Percentiles rank a stretch among this genome's conserved stretches.
phyloP scores from a whole-genome alignment of 345 rosid species.

The Isatis tinctoria region DNA sequence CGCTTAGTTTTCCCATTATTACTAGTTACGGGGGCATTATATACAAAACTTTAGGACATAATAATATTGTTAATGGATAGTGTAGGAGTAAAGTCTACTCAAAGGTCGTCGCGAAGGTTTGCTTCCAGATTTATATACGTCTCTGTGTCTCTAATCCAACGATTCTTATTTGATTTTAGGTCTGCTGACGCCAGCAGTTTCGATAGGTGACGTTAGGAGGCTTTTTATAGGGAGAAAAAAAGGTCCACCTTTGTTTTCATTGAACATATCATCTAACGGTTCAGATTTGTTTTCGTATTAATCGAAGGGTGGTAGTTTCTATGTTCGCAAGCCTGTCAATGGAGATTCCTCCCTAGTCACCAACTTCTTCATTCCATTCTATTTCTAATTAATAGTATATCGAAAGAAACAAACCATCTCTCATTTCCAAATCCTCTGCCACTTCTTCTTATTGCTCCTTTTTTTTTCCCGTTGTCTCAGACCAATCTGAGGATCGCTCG shows the following conservation, averaged over 20 bases:
- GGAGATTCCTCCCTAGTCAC: background rate
- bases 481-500: background rate
- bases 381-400: background rate
- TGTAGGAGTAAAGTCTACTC: slow-evolving; percentile 17
- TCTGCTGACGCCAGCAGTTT: background rate
- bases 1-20: background rate
- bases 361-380: background rate
- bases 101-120: background rate
- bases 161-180: background rate
- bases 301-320: background rate
- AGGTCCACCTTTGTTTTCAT: background rate
- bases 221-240: background rate
- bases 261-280: background rate
- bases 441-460: background rate
- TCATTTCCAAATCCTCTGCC: background rate
- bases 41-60: no score
- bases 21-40: background rate
- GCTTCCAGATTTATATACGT: slow-evolving; percentile 1
- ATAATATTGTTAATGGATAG: background rate
- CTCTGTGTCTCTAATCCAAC: background rate
- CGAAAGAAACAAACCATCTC: background rate
- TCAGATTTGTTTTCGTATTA: background rate
- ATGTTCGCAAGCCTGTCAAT: background rate
- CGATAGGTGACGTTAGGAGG: background rate
- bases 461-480: background rate